Conservation (phyloP, 306 rosid species). For the Dalbergia oliveri region DNA sequence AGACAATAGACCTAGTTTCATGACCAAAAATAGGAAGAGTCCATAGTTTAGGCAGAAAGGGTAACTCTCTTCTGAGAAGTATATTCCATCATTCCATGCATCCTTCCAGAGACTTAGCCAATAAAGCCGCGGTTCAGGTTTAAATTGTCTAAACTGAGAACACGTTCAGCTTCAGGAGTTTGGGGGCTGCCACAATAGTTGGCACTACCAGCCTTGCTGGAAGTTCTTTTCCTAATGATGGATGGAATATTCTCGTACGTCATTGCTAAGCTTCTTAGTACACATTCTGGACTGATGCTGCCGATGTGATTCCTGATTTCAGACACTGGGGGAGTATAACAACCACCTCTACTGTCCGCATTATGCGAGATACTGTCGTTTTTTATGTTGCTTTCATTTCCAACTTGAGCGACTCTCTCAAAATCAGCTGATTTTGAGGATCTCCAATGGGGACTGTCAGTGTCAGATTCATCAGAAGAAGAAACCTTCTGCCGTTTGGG, state of each 20-base stretch:
- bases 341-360: not conserved
- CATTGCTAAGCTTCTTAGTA: constrained; percentile 61
- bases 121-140: constrained; percentile 33
- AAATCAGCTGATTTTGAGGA: constrained; percentile 8
- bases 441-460: constrained; percentile 32
- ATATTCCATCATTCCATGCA: constrained; percentile 40
- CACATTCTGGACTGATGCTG: constrained; percentile 55
- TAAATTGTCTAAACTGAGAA: constrained; percentile 23
- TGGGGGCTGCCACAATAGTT: constrained; percentile 30
- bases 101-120: constrained; percentile 45
- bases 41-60: not conserved
- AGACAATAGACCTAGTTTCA: no score
- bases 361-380: not conserved
- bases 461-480: constrained; percentile 38
- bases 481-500: constrained; percentile 46
- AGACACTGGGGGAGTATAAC: constrained; percentile 35
- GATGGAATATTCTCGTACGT: constrained; percentile 64
- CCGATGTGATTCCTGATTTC: not conserved
- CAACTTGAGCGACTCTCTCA: constrained; percentile 36
- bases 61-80: constrained; percentile 19
- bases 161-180: constrained; percentile 37
- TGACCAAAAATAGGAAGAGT: no score
- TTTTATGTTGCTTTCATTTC: constrained; percentile 18
- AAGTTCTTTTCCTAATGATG: constrained; percentile 62
- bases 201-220: constrained; percentile 28